Evolutionary conservation across 148 eudicot species (phyloP), one percentile per base, ranked within the genome.

Genomic region (Rhododendron mucronatum): DNA sequence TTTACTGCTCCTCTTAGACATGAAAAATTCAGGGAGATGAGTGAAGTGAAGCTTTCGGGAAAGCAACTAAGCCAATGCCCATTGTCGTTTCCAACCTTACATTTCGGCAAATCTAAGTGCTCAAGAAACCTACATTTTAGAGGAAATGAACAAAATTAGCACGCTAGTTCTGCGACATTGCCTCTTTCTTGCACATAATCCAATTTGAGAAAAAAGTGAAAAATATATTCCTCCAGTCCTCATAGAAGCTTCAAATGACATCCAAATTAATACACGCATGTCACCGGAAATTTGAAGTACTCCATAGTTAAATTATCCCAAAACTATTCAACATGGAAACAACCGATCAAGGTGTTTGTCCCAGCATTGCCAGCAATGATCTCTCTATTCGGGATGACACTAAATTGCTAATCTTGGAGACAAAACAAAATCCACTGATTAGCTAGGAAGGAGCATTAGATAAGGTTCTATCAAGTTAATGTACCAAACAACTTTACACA

Each of bases 41-140:
- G 80, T 8, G 80, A 77, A 44, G 80, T 77, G 50, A 39, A 77
- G 80, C 51, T 77, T 37, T 77, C 80, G 10, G 80, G 50, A 77
- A 77, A 77, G 50, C 80, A 77, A 77, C 80, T 77, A 41, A 77
- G 80, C 80, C 80, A 77, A 39, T 41, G 50, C 48, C 80, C 80
- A 18, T 23, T 77, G 80, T 77, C 48, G 2, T 41, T 3, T 50
- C 14, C 50, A 77, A 23, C 50, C 26, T 77, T 44, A 20, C 50
- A 30, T 41, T 77, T 44, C 28, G 10, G n/a, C 80, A 77, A 77
- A 77, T 41, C 80, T 16, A 77, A 77, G 48, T 41, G 13, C 80
- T 77, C 50, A 21, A 77, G 80, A 77, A 77, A 77, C 80, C 80
- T 77, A 41, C 28, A 77, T 77, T 44, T 77, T 3, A 77, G 9